phyloP scores from a whole-genome alignment of 176 grass and related monocot genomes.

The Cenchrus fungigraminus region DNA sequence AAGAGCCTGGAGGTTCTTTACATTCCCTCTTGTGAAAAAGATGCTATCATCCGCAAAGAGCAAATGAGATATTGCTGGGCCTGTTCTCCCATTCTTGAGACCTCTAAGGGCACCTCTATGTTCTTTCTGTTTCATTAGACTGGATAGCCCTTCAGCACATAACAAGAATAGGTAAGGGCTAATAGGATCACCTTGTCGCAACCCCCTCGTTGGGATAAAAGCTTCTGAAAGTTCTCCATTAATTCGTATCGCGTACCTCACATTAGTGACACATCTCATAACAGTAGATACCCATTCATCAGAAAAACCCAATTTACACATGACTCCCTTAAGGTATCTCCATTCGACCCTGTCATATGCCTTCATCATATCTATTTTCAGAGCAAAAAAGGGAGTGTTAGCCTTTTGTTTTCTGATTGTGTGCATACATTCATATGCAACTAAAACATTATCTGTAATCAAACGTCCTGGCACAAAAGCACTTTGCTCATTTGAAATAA shows the following conservation, averaged over 20 bases:
- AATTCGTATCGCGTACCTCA: not conserved
- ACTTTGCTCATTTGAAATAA: too few relatives aligned
- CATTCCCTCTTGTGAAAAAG: not conserved
- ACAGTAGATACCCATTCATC: not conserved
- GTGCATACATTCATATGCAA: too few relatives aligned
- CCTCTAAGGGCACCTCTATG: not conserved
- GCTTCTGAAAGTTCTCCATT: not conserved
- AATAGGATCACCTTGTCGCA: not conserved
- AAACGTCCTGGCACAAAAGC: too few relatives aligned
- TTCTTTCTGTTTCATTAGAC: not conserved
- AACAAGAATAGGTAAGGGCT: not conserved
- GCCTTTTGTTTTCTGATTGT: too few relatives aligned
- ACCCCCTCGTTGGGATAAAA: not conserved
- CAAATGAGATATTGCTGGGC: not conserved
- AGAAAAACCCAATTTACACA: too few relatives aligned
- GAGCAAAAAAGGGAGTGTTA: too few relatives aligned
- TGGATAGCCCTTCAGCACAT: not conserved
- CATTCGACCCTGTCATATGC: too few relatives aligned
- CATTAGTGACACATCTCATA: not conserved
- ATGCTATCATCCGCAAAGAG: not conserved
- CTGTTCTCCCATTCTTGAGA: not conserved
- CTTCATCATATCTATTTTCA: too few relatives aligned
- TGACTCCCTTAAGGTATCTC: too few relatives aligned
- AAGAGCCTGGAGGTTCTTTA: not conserved
- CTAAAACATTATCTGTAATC: too few relatives aligned